Evolutionary conservation across 305 asterid genomes (phyloP), one percentile per base, ranked within the genome.

Genomic region (Solanum hybrid): DNA sequence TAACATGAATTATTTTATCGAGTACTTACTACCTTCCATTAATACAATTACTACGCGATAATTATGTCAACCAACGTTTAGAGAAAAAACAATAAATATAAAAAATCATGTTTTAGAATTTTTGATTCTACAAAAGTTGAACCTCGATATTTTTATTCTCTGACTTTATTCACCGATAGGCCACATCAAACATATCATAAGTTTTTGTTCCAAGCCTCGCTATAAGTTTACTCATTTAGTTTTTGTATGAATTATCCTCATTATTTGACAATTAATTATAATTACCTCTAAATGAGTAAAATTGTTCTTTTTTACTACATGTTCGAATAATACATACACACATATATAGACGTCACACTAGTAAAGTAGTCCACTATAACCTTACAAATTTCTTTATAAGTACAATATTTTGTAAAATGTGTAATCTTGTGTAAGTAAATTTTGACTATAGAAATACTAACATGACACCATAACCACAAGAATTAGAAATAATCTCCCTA

Each of bases 401-500:
- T 36, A 80, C n/a, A 1, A 46, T 51, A 81, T 72, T 84, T 12
- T 22, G 29, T 29, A 71, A 12, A 76, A 72, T 37, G 40, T 88
- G 32, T 60, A 5, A 22, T 79, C 24, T 31, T 78, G 71, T 75
- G 81, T 26, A 71, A 37, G 90, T 86, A 85, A 75, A 73, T 13
- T 86, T 81, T 73, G 88, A 88, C 72, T 46, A 88, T 29, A 40
- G 7, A 80, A 38, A 79, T 16, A 79, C 86, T 69, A 34, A 56
- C 66, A 51, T 51, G 66, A 51, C 29, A 38, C 32, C 86, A 86
- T 75, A 88, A 89, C 94, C 94, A 91, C 93, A 77, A 89, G 26
- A 37, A 38, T 27, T 86, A 90, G 92, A 93, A 89, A 92, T 90
- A 89, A 42, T 89, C 93, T 93, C 93, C 87, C 91, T 16, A 85